These are phyloP conservation scores for Hemisphaericaspora lyxosophila DNA, from an alignment of 1,139 yeast genomes.

Conservation along the genomic window DNA sequence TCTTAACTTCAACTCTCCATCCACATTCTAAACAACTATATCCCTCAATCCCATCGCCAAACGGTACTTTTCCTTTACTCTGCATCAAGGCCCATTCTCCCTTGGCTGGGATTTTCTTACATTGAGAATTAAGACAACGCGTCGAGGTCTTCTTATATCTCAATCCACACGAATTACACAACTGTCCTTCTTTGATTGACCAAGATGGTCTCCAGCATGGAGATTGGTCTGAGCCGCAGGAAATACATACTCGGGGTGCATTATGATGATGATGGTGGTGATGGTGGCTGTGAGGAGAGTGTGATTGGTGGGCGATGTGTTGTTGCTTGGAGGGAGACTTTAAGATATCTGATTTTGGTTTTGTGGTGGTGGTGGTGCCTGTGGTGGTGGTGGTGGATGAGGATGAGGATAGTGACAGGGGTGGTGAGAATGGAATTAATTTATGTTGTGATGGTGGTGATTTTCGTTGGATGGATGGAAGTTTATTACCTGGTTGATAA, in stretches of 20 bases:
- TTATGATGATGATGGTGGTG: conserved; percentile 19
- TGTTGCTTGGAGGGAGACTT: conserved; percentile 36
- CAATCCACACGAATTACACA: conserved; percentile 94
- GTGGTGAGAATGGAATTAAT: conserved; percentile 48
- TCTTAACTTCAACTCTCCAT: conserved; percentile 43
- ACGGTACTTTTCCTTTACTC: conserved; percentile 51
- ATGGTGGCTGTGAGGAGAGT: conserved; percentile 3
- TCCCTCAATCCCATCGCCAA: conserved; percentile 46
- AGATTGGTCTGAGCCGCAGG: conserved; percentile 88
- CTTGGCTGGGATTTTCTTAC: conserved; percentile 91
- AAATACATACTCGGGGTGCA: conserved; percentile 66
- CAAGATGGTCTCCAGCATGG: conserved; percentile 99
- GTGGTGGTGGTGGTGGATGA: conserved; percentile 30
- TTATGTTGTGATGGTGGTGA: conserved; percentile 16
- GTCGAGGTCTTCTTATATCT: conserved; percentile 93
- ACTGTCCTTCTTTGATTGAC: conserved; percentile 84
- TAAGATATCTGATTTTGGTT: conserved; percentile 29
- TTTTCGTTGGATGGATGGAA: conserved; percentile 4
- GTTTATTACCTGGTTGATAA: no score
- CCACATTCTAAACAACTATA: conserved; percentile 73
- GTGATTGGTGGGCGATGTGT: background rate
- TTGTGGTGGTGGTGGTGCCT: conserved; percentile 28
- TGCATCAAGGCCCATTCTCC: conserved; percentile 94
- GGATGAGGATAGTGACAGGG: no score
- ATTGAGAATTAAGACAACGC: conserved; percentile 70